phyloP scores from a whole-genome alignment of 805 yeast genomes.

The Lipomyces starkeyi region DNA sequence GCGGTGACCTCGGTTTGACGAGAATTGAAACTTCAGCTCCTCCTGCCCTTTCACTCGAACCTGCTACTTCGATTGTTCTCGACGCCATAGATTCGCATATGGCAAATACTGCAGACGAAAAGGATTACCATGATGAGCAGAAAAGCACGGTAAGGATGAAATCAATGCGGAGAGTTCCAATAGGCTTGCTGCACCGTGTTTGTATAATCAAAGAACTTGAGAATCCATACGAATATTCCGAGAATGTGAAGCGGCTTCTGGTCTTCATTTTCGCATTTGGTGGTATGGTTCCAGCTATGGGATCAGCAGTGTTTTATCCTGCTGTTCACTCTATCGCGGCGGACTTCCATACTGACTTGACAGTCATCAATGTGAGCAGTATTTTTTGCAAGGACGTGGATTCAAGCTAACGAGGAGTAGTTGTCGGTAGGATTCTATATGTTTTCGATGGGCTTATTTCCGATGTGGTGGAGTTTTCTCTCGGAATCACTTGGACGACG shows the following conservation, averaged over 20 bases:
- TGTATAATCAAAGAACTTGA: slow-evolving; percentile 69
- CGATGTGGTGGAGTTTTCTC: slow-evolving; percentile 87
- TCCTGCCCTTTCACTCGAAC: slow-evolving; percentile 27
- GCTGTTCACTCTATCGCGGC: slow-evolving; percentile 66
- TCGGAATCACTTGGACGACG: slow-evolving; percentile 79
- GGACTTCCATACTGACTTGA: slow-evolving; percentile 61
- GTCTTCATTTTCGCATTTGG: slow-evolving; percentile 73
- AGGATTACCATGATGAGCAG: slow-evolving; percentile 3
- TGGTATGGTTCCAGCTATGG: slow-evolving; percentile 86
- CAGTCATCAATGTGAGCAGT: slow-evolving; percentile 63
- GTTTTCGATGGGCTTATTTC: slow-evolving; percentile 75
- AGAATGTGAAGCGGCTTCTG: slow-evolving; percentile 55
- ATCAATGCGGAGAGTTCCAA: slow-evolving; percentile 17
- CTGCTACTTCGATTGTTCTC: slow-evolving; percentile 21
- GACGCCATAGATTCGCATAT: slow-evolving; percentile 16
- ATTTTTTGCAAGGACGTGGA: not conserved
- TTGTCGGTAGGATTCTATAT: slow-evolving; percentile 77
- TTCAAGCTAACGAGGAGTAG: slow-evolving; percentile 8
- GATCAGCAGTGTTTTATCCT: slow-evolving; percentile 81
- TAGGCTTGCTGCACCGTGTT: slow-evolving; percentile 41
- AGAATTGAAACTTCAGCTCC: slow-evolving; percentile 7
- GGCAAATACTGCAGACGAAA: not conserved
- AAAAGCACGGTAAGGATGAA: not conserved
- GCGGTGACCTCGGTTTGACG: not conserved
- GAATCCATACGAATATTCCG: slow-evolving; percentile 71